Base-by-base conservation (phyloP, 306 rosid genomes). In the Rosa lucieae region DNA sequence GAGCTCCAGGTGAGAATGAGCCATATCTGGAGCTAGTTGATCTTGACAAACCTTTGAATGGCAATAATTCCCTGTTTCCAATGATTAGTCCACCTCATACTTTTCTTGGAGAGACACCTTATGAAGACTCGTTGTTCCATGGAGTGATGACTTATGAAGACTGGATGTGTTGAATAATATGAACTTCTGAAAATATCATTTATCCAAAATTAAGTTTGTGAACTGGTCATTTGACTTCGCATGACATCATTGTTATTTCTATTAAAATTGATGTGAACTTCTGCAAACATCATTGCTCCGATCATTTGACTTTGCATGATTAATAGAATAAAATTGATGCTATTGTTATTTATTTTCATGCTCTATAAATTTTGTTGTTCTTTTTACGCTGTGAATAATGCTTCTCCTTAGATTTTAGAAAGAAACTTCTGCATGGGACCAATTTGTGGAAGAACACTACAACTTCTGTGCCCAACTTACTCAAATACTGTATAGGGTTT, bases 1-100 rank as follows among this genome's bases (percentile, higher is more conserved):
- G 21, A 17, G 48, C 72, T 67, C 15, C 48, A 18, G 23, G 26
- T 67, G 72, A 67, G 46, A 65, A 65, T 39, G 72, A 67, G 26
- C 14, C 72, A 8, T 67, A 46, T 74, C 58, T 93, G 85, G 98
- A 93, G 88, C 80, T 93, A 79, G 21, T 0, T 73, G 98, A 93
- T 75, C 89, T 93, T 0, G 89, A 86, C 0, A 6, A 49, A 4
- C 90, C 92, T 18, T 9, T 73, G 26, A 35, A 73, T 29, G 18
- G 32, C 44, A 4, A 69, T 5, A 20, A 21, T 69, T 43, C 35
- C 2, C 35, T 69, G 53, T 21, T 10, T 10, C 35, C 52, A 43
- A 69, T 21, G 73, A 43, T 40, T 11, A 21, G 37, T 4, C 73
- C 35, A 14, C 35, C 18, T 69, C 35, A 10, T 21, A 43, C 73